Evolutionary conservation across 768 basidiomycete species (phyloP).

Genomic region (Hydnum rufescens): DNA sequence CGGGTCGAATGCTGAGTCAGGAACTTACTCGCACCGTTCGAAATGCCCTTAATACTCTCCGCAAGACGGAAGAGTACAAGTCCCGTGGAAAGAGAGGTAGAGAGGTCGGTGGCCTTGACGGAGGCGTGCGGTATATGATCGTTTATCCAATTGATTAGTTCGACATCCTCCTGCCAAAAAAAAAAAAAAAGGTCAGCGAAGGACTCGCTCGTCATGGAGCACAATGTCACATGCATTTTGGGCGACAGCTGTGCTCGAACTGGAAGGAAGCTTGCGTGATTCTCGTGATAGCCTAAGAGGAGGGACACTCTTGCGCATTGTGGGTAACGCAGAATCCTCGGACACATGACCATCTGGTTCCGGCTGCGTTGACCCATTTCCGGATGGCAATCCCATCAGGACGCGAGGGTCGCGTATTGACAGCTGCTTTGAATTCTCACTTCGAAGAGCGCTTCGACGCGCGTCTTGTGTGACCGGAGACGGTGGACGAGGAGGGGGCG

Average conservation of each 20-base stretch:
- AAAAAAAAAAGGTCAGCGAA: neutral
- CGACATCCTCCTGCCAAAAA: conserved; percentile 8
- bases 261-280: no score
- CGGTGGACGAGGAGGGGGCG: conserved; percentile 84
- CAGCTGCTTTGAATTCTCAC: conserved; percentile 70
- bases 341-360: no score
- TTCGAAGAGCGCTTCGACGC: conserved; percentile 65
- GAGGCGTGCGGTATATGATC: conserved; percentile 40
- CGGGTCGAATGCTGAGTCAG: conserved; percentile 58
- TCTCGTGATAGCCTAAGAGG: no score
- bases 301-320: no score
- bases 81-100: conserved; percentile 29
- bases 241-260: no score
- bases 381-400: conserved; percentile 27
- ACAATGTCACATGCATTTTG: no score
- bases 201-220: no score
- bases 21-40: conserved; percentile 26
- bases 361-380: neutral
- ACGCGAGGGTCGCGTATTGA: conserved; percentile 63
- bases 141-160: conserved; percentile 81
- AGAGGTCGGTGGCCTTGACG: conserved; percentile 28
- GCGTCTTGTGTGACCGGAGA: conserved; percentile 76
- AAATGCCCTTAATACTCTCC: conserved; percentile 46
- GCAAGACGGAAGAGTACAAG: conserved; percentile 69
- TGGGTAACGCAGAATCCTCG: no score